Conservation (phyloP, 805 yeast genomes). For the Kazachstania psychrophila region DNA sequence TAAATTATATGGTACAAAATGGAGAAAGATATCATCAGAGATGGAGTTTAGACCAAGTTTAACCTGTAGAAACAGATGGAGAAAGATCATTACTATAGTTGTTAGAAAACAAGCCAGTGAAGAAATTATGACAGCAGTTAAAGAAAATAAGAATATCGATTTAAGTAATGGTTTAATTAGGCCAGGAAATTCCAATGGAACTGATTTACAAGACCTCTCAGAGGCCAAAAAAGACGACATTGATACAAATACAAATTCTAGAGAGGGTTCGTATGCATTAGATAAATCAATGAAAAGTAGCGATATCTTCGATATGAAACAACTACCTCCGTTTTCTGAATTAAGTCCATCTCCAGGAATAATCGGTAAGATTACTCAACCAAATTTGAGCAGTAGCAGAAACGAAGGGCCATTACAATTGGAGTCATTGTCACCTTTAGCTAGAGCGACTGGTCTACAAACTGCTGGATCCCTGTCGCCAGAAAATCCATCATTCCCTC, state of each 20-base stretch:
- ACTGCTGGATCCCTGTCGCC: too few relatives aligned
- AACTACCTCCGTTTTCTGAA: slow-evolving; percentile 6
- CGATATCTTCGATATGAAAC: background rate
- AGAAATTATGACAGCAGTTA: slow-evolving; percentile 50
- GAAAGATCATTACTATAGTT: slow-evolving; percentile 71
- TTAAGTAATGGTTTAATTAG: too few relatives aligned
- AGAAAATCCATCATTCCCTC: background rate
- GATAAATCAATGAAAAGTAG: background rate
- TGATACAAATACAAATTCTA: background rate
- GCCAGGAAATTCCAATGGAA: too few relatives aligned
- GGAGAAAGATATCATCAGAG: slow-evolving; percentile 71
- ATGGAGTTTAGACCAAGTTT: slow-evolving; percentile 77
- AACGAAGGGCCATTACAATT: background rate
- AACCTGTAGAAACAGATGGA: slow-evolving; percentile 88
- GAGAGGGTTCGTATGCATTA: background rate
- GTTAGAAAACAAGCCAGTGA: slow-evolving; percentile 55
- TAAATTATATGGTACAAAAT: slow-evolving; percentile 68
- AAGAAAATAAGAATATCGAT: slow-evolving; percentile 37
- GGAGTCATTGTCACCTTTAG: slow-evolving; percentile 1
- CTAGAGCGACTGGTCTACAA: background rate
- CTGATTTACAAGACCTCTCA: too few relatives aligned
- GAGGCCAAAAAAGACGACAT: background rate
- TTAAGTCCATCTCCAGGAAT: slow-evolving; percentile 4
- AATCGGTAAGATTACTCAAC: slow-evolving; percentile 1
- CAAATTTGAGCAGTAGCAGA: slow-evolving; percentile 2